phyloP scores from a whole-genome alignment of 2,329 filamentous ascomycete species.

The Sclerotinia glacialis region DNA sequence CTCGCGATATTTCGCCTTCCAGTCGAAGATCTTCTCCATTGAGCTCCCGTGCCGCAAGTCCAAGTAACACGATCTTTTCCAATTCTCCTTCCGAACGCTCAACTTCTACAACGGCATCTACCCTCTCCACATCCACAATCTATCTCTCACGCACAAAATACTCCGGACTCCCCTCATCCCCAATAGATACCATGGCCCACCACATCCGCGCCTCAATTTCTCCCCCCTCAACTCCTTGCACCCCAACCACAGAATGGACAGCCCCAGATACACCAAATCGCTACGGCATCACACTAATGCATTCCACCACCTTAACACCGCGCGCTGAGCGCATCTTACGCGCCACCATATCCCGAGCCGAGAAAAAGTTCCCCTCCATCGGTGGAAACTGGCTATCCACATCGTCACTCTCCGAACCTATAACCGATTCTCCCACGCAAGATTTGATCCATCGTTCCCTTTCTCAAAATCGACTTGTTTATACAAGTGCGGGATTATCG shows the following conservation, averaged over 20 bases:
- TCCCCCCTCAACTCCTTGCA: conserved; percentile 27
- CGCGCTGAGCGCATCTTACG: conserved; percentile 50
- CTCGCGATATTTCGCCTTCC: neutral
- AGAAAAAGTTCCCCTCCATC: conserved; percentile 47
- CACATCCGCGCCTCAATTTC: conserved; percentile 5
- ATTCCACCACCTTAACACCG: conserved; percentile 47
- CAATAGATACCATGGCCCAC: conserved; percentile 25
- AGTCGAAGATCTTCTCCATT: conserved; percentile 15
- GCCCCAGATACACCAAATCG: conserved; percentile 39
- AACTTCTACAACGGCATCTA: conserved; percentile 21
- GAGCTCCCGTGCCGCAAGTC: conserved; percentile 23
- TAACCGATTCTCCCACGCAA: conserved; percentile 47
- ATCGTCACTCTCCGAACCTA: conserved; percentile 43
- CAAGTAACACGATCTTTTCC: conserved; percentile 21
- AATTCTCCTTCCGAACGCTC: conserved; percentile 22
- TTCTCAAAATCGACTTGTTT: conserved; percentile 59
- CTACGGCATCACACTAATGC: conserved; percentile 50
- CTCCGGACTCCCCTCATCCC: conserved; percentile 32
- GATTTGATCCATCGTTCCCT: conserved; percentile 57
- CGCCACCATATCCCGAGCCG: conserved; percentile 51
- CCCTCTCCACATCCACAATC: conserved; percentile 22
- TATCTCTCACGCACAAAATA: conserved; percentile 31
- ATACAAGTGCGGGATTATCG: conserved; percentile 57
- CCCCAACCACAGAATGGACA: conserved; percentile 35
- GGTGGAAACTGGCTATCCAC: conserved; percentile 36